phyloP scores from a whole-genome alignment of 2,329 filamentous ascomycete genomes.

The Mollisiaceae sp. region DNA sequence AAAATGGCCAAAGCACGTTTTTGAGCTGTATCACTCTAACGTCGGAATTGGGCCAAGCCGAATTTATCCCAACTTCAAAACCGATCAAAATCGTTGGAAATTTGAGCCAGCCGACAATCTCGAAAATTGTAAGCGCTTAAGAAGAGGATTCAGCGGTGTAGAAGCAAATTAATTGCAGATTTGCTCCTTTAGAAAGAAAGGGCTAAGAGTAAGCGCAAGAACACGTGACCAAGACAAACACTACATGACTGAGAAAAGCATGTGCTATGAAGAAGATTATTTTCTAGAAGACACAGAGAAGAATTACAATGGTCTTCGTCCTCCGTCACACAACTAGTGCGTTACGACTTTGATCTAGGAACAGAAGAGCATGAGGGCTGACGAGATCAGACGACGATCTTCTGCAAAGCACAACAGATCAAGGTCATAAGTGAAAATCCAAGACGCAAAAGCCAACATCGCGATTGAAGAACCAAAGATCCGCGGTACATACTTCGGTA shows the following conservation, averaged over 20 bases:
- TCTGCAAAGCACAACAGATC: background rate
- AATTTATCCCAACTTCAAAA: constrained; percentile 4
- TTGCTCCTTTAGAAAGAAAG: background rate
- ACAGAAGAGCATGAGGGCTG: background rate
- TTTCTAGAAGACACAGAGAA: too few relatives aligned
- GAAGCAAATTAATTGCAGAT: background rate
- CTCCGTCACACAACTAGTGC: too few relatives aligned
- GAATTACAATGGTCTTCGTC: too few relatives aligned
- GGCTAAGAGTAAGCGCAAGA: too few relatives aligned
- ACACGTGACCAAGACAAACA: too few relatives aligned
- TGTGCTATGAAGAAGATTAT: too few relatives aligned
- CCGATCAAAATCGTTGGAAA: background rate
- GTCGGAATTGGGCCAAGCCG: background rate
- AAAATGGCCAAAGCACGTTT: background rate
- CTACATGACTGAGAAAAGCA: too few relatives aligned
- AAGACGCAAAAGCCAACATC: background rate
- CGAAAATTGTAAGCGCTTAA: background rate
- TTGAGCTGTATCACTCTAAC: background rate
- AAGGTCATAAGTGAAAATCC: background rate
- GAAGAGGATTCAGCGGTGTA: background rate
- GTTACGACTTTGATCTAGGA: too few relatives aligned
- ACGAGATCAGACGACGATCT: background rate
- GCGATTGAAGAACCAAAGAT: background rate
- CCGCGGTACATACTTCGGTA: constrained; percentile 1
- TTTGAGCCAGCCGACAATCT: background rate